A percentile compares a stretch with the other conserved stretches of the same genome.
phyloP scores from a whole-genome alignment of 371 early-diverging fungal species.

The Mortierella sp. region DNA sequence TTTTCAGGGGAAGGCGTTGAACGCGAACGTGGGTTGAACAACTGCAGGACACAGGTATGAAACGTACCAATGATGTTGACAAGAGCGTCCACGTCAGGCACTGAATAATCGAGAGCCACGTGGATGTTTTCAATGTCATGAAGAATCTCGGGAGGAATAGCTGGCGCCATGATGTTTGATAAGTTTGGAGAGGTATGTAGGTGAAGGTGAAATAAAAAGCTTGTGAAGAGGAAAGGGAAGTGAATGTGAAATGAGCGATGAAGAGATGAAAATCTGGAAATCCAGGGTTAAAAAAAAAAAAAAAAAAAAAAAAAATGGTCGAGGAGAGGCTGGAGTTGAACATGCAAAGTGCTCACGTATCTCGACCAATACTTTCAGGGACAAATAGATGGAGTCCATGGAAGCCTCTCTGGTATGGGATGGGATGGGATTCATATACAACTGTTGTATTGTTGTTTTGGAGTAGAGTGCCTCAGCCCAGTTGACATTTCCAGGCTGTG shows the following conservation, averaged over 20 bases:
- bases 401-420: neutral
- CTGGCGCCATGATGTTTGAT: constrained; percentile 25
- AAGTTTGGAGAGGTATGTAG: neutral
- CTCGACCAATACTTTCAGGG: neutral
- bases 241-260: neutral
- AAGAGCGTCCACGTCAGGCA: constrained; percentile 45
- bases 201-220: neutral
- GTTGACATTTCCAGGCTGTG: too few species aligned
- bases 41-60: neutral
- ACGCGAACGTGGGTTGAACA: neutral
- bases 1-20: neutral
- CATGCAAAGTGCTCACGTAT: neutral
- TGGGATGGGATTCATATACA: too few species aligned
- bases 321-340: neutral
- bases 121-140: constrained; percentile 47
- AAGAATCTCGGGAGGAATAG: constrained; percentile 38
- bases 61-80: constrained; percentile 49
- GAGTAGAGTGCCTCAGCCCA: too few species aligned
- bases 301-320: neutral
- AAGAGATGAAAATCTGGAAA: constrained; percentile 1
- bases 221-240: neutral
- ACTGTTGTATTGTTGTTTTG: too few species aligned
- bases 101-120: constrained; percentile 25
- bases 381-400: neutral
- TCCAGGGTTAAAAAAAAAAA: neutral